A percentile compares a stretch with the other conserved stretches of the same genome.
phyloP scores from a whole-genome alignment of 768 basidiomycete genomes.

The Termitomyces eurrhizus region DNA sequence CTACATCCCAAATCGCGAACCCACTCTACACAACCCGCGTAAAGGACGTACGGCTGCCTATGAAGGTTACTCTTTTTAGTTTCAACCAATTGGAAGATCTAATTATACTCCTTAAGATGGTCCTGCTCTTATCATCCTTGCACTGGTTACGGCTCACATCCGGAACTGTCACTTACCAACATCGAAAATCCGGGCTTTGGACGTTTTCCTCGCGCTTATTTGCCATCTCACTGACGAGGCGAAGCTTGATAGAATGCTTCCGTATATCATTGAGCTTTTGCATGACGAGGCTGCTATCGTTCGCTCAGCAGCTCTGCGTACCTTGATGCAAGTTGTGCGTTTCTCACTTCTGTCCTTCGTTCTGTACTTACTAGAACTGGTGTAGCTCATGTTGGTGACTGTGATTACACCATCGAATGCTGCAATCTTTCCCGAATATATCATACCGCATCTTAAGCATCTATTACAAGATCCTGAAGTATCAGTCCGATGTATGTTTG shows the following conservation, averaged over 20 bases:
- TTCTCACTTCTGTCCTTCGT: neutral
- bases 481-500: constrained; percentile 74
- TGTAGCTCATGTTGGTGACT: constrained; percentile 22
- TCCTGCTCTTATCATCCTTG: constrained; percentile 83
- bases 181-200: constrained; percentile 81
- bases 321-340: constrained; percentile 80
- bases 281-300: constrained; percentile 85
- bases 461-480: constrained; percentile 83
- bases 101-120: constrained; percentile 54
- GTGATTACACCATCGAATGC: constrained; percentile 30
- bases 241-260: constrained; percentile 89
- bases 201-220: constrained; percentile 80
- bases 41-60: constrained; percentile 46
- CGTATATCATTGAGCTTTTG: constrained; percentile 85
- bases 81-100: neutral
- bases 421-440: constrained; percentile 91
- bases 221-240: constrained; percentile 90
- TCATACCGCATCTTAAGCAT: constrained; percentile 85
- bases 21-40: constrained; percentile 34
- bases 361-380: neutral
- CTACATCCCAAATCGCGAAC: constrained; percentile 68
- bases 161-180: constrained; percentile 84
- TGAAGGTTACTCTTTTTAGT: constrained; percentile 46
- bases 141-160: constrained; percentile 83
- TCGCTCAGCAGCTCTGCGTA: constrained; percentile 72